Evolutionary conservation across 31 red algal genomes (phyloP), one percentile per base, ranked within the genome.

Genomic region (Asparagopsis taxiformis): DNA sequence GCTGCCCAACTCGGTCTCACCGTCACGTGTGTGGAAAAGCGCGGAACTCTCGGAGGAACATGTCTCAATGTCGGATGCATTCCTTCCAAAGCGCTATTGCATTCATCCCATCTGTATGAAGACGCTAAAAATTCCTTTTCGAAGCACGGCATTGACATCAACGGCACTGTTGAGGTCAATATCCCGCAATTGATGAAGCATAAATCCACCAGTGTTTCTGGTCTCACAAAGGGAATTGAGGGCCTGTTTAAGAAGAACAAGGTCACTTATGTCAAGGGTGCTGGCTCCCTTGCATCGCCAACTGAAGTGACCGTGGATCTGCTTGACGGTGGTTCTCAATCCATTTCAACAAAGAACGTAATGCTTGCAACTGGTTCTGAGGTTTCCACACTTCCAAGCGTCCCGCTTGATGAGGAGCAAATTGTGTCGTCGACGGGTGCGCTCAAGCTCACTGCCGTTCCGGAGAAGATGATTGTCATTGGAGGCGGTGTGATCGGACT

Each of bases 1-100:
- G 88, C 92, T 31, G 97, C 97, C 8, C 97, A 99, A 57, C 89
- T 95, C 31, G 97, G 97, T 33, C 74, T 95, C 19, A 79, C 72
- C 19, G 88, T 92, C 53, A 84, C 92, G 20, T 95, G 88, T 62
- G 84, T 99, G 22, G 97, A 99, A 60, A 99, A 95, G 66, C 89
- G 88, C 38, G 92, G 89, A 9, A 43, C 72, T 25, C 88, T 99
- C 6, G 97, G 97, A 22, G 97, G 97, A 7, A 99, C 97, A 23
- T 99, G 97, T 59, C 85, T 99, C 48, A 99, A 99, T 51, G 87
- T 95, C 21, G 97, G 97, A 17, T 99, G 97, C 64, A 99, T 99
- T 59, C 97, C 97, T 20, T 91, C 84, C 54, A 99, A 99, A 60
- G 92, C 97, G 44, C 88, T 99, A 1, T 48, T 99, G 21, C 84